Conservation (phyloP, 768 basidiomycete species). For the Termitomyces sp. region DNA sequence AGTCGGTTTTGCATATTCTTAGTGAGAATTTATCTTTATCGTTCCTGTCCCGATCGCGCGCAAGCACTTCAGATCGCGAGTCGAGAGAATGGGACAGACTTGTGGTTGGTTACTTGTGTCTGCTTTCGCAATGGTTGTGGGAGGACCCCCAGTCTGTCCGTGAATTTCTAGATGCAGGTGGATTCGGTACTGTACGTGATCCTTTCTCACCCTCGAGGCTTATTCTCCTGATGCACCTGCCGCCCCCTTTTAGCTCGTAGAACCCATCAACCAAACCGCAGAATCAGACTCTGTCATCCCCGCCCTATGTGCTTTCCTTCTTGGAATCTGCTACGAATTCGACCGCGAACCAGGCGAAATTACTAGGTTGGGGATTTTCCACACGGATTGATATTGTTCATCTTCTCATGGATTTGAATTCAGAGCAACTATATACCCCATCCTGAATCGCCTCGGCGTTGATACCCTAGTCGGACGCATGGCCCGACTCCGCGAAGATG, state of each 20-base stretch:
- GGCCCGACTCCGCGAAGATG: constrained; percentile 85
- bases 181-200: constrained; percentile 77
- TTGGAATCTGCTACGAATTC: constrained; percentile 95
- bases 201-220: background rate
- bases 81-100: constrained; percentile 87
- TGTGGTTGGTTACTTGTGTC: constrained; percentile 76
- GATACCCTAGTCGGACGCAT: constrained; percentile 87
- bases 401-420: constrained; percentile 1
- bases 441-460: constrained; percentile 84
- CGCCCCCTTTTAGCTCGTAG: constrained; percentile 56
- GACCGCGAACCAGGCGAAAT: constrained; percentile 94
- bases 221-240: background rate
- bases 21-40: constrained; percentile 89
- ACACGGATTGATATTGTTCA: background rate
- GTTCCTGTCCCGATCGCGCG: constrained; percentile 68
- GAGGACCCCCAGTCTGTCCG: constrained; percentile 86
- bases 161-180: constrained; percentile 88
- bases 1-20: constrained; percentile 77
- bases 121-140: constrained; percentile 94
- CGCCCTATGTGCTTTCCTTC: constrained; percentile 84
- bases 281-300: constrained; percentile 85
- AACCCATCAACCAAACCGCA: constrained; percentile 87
- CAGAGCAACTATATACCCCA: constrained; percentile 83
- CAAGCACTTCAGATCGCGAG: constrained; percentile 63
- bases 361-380: constrained; percentile 55